Base-by-base conservation (phyloP, 495 filamentous ascomycete species). In the Aspergillus saccharolyticus region DNA sequence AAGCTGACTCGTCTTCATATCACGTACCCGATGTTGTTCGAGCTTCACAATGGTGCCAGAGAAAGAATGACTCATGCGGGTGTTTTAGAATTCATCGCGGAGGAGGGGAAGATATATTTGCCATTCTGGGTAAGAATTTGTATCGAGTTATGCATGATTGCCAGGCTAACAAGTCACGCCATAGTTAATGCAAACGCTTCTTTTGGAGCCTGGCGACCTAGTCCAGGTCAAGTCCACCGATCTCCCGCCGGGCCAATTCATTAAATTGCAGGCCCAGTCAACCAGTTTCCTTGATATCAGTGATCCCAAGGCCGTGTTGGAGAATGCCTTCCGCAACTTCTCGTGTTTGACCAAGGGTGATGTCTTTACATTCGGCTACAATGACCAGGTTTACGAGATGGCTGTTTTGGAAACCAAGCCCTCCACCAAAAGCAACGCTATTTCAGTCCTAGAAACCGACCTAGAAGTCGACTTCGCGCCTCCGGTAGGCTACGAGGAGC, bases 271-370 rank as follows among this genome's bases (percentile, higher is more conserved):
- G 72, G 89, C 95, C 0, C 94, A 98, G 73, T 89, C 87, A 18
- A 84, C 87, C 39, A 85, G 85, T 57, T 97, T 97, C 75, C 87
- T 97, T 52, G 91, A 97, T 44, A 97, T 98, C 60, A 90, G 86
- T 64, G 95, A 98, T 63, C 95, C 94, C 0, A 96, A 96, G 73
- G 95, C 94, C n/a, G 94, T 98, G 3, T 83, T 98, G 18, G 94
- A 98, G 69, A 94, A 91, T 58, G 91, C 90, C 7, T 96, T 98
- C 73, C 85, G 92, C 8, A 94, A 95, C 70, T 98, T 97, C 71
- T 86, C 91, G 5, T 91, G 93, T 46, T 79, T 97, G 5, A 96
- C 91, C 4, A 89, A 88, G 60, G 90, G 89, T 58, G 94, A 98
- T 63, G 78, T 94, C 18, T 97, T 98, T 76, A 92, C 89, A 53